Evolutionary conservation across 305 asterid genomes (phyloP).

Genomic region (Solanum chacoense): DNA sequence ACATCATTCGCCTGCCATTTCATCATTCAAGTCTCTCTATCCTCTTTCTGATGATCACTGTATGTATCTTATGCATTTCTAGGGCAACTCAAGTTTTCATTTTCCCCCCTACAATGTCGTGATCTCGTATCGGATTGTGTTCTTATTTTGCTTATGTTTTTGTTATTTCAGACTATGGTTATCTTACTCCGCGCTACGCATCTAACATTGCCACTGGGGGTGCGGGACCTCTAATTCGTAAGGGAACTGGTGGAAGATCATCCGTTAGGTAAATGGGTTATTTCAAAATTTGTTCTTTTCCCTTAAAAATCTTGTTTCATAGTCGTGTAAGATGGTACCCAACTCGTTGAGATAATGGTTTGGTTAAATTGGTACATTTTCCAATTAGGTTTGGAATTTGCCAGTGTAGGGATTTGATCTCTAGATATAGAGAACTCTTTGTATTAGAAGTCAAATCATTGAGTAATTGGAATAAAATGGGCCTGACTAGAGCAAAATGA

Average conservation of each 20-base stretch:
- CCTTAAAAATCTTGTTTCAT: background rate
- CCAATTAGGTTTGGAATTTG: background rate
- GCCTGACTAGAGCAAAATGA: background rate
- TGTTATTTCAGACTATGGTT: conserved; percentile 49
- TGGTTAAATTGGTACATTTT: background rate
- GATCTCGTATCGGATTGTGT: background rate
- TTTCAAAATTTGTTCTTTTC: background rate
- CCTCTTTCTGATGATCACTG: conserved; percentile 38
- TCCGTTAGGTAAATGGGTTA: conserved; percentile 62
- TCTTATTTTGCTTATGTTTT: background rate
- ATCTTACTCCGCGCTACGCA: conserved; percentile 45
- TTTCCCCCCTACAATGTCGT: background rate
- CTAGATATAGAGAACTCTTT: background rate
- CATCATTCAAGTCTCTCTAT: conserved; percentile 27
- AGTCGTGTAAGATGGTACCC: background rate
- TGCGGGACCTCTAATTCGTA: conserved; percentile 75
- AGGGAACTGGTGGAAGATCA: conserved; percentile 98
- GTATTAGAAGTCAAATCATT: background rate
- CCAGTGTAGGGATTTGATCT: background rate
- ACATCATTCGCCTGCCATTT: conserved; percentile 23
- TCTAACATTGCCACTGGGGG: conserved; percentile 72
- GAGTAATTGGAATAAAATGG: background rate
- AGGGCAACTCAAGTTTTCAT: conserved; percentile 9
- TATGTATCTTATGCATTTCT: conserved; percentile 23
- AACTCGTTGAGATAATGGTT: background rate